phyloP scores from a whole-genome alignment of 257 asterid genomes.

The Agastache rugosa region DNA sequence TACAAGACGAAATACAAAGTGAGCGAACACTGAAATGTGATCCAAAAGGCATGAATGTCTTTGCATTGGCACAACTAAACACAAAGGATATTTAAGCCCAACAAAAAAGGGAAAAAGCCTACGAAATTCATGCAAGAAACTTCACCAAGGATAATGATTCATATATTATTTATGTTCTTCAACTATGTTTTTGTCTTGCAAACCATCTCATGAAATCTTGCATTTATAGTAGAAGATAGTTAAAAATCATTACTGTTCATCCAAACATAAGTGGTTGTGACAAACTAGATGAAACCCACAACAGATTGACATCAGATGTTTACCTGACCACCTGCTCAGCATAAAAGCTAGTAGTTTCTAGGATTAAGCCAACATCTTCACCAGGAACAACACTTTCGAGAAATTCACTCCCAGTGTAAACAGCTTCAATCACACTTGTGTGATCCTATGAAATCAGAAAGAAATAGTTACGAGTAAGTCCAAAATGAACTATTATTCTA shows the following conservation, averaged over 20 bases:
- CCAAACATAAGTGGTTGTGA: neutral
- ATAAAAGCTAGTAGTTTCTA: constrained; percentile 88
- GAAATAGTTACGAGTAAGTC: constrained; percentile 17
- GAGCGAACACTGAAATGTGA: constrained; percentile 19
- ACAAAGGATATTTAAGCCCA: neutral
- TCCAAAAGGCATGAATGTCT: neutral
- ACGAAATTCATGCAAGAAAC: constrained; percentile 7
- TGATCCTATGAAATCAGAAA: constrained; percentile 63
- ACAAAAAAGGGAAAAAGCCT: constrained; percentile 1
- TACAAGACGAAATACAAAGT: constrained; percentile 42
- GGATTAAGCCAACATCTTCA: constrained; percentile 81
- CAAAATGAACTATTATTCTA: neutral
- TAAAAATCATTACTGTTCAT: neutral
- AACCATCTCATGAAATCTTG: neutral
- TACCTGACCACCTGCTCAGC: constrained; percentile 99
- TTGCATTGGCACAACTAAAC: constrained; percentile 22
- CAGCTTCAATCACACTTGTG: constrained; percentile 78
- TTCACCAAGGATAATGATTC: neutral
- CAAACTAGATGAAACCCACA: constrained; percentile 1
- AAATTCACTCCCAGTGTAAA: constrained; percentile 81
- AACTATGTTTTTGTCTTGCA: neutral
- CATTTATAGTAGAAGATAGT: neutral
- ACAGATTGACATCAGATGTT: constrained; percentile 15
- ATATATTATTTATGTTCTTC: neutral
- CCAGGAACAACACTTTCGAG: constrained; percentile 66